These are phyloP conservation scores for Suillus ampliporus DNA, from an alignment of 768 basidiomycete genomes.

Conservation along the genomic window DNA sequence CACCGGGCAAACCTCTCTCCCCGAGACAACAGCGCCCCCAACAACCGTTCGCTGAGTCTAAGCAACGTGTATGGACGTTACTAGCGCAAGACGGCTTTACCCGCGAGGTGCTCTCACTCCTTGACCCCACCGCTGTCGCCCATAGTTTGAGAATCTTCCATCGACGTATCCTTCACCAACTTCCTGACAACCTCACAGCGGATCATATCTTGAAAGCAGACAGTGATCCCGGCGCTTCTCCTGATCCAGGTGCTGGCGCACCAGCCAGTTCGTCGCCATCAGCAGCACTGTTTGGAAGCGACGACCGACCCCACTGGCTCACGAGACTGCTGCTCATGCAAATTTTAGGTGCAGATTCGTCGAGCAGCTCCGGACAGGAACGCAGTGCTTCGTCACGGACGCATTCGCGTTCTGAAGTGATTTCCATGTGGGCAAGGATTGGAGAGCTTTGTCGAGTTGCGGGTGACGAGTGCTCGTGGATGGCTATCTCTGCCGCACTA, in stretches of 20 bases:
- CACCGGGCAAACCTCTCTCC: slow-evolving; percentile 32
- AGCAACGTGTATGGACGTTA: slow-evolving; percentile 53
- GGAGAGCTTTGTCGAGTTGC: slow-evolving; percentile 73
- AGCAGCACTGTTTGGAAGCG: slow-evolving; percentile 64
- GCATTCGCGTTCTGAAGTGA: slow-evolving; percentile 74
- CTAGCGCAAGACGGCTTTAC: slow-evolving; percentile 73
- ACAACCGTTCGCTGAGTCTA: slow-evolving; percentile 21
- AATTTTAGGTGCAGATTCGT: slow-evolving; percentile 66
- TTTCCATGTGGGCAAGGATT: slow-evolving; percentile 73
- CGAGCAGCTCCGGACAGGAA: slow-evolving; percentile 38
- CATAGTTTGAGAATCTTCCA: slow-evolving; percentile 69
- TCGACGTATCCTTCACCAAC: slow-evolving; percentile 52
- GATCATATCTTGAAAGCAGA: slow-evolving; percentile 47
- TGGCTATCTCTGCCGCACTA: slow-evolving; percentile 70
- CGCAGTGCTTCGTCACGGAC: slow-evolving; percentile 55
- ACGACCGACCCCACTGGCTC: slow-evolving; percentile 80
- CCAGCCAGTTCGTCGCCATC: slow-evolving; percentile 20
- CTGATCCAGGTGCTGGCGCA: slow-evolving; percentile 12
- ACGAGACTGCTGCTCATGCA: slow-evolving; percentile 75
- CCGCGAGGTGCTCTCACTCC: slow-evolving; percentile 62
- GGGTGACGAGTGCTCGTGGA: slow-evolving; percentile 84
- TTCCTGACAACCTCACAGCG: slow-evolving; percentile 59
- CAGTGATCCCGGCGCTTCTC: slow-evolving; percentile 6
- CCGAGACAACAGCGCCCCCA: slow-evolving; percentile 31
- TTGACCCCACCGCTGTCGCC: slow-evolving; percentile 69